Evolutionary conservation across 495 filamentous ascomycete genomes (phyloP).

Genomic region (Stereocaulon alpinum): DNA sequence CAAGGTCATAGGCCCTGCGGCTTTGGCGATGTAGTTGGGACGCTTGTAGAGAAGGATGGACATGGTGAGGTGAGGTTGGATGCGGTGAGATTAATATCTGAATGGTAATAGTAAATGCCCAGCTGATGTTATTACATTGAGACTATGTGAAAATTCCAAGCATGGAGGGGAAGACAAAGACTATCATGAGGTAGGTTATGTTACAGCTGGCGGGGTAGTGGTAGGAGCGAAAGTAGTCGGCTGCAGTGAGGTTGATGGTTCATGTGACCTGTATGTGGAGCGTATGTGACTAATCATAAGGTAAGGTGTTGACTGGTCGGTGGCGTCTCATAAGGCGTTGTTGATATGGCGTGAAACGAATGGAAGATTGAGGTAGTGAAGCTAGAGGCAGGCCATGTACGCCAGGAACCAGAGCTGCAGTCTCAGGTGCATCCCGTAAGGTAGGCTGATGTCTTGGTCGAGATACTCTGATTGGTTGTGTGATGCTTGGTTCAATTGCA

Average conservation of each 20-base stretch:
- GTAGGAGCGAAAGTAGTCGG: background rate
- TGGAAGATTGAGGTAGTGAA: no score
- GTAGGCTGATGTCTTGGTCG: no score
- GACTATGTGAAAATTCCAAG: background rate
- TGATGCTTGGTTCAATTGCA: no score
- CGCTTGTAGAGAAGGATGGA: constrained; percentile 28
- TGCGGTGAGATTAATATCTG: background rate
- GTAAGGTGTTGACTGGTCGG: background rate
- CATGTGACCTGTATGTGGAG: background rate
- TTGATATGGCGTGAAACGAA: background rate
- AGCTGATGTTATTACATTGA: background rate
- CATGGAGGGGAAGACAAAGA: background rate
- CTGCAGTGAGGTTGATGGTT: background rate
- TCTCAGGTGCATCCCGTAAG: no score
- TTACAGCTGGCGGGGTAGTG: background rate
- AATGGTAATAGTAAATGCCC: background rate
- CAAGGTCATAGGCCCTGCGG: constrained; percentile 23
- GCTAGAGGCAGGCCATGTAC: no score
- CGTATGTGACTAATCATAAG: background rate
- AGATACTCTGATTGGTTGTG: no score
- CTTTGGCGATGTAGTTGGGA: constrained; percentile 23
- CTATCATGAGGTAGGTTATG: background rate
- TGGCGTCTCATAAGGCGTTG: background rate
- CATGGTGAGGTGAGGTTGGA: constrained; percentile 15
- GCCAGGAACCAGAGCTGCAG: no score